Percentiles rank a stretch among this genome's conserved stretches.
phyloP scores from a whole-genome alignment of 306 rosid genomes.

The Cicer chorassanicum region DNA sequence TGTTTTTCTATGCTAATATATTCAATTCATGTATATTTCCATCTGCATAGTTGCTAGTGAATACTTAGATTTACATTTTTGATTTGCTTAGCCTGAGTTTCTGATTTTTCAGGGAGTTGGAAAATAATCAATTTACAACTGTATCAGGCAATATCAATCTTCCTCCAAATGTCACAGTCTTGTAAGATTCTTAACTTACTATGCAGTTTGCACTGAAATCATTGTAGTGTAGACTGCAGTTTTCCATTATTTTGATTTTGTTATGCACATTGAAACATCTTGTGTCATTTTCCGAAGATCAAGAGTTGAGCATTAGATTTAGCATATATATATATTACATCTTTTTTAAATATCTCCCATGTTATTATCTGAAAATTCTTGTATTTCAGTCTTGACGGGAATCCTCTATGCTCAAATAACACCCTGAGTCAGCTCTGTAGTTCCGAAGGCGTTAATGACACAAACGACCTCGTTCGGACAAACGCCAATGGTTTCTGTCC shows the following conservation, averaged over 20 bases:
- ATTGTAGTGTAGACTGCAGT: slow-evolving; percentile 10
- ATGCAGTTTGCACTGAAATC: slow-evolving; percentile 32
- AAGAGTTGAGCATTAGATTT: slow-evolving; percentile 24
- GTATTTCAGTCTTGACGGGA: slow-evolving; percentile 83
- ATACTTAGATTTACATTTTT: not conserved
- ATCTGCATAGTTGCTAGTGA: slow-evolving; percentile 9
- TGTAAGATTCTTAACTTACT: slow-evolving; percentile 62
- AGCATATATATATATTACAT: slow-evolving; percentile 7
- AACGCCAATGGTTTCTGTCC: slow-evolving; percentile 49
- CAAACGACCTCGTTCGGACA: slow-evolving; percentile 31
- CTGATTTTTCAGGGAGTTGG: slow-evolving; percentile 74
- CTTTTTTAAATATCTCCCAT: slow-evolving; percentile 6
- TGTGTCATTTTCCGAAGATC: slow-evolving; percentile 22
- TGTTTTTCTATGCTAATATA: slow-evolving; percentile 31
- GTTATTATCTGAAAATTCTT: slow-evolving; percentile 24
- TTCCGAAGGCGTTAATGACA: slow-evolving; percentile 44
- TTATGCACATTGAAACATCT: slow-evolving; percentile 22
- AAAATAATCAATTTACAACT: slow-evolving; percentile 62
- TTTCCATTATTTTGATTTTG: slow-evolving; percentile 18
- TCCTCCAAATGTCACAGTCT: slow-evolving; percentile 74
- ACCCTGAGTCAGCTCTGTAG: slow-evolving; percentile 60
- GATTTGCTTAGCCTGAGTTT: slow-evolving; percentile 32
- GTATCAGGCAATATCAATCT: slow-evolving; percentile 59
- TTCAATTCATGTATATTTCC: slow-evolving; percentile 1
- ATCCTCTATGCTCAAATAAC: slow-evolving; percentile 69